These are phyloP conservation scores for Prunus salicina DNA, from an alignment of 306 rosid species.

Conservation along the genomic window DNA sequence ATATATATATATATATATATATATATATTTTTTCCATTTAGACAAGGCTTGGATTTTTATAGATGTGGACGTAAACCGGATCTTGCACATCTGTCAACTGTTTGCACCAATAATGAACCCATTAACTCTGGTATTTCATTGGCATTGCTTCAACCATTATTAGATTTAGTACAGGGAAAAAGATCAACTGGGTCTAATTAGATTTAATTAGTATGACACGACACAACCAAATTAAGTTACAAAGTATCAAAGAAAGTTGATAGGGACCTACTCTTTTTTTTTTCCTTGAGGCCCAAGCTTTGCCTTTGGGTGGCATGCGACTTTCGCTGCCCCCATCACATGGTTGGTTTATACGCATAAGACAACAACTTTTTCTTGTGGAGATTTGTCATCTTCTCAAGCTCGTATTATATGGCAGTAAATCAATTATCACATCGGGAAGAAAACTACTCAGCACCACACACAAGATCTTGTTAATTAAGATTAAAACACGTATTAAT, in stretches of 20 bases:
- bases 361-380: neutral
- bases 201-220: neutral
- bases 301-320: slow-evolving; percentile 13
- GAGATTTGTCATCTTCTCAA: neutral
- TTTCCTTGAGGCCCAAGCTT: slow-evolving; percentile 12
- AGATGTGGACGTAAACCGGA: slow-evolving; percentile 23
- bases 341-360: neutral
- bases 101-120: slow-evolving; percentile 22
- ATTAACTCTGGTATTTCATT: slow-evolving; percentile 13
- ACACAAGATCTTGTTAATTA: neutral
- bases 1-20: no score
- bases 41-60: slow-evolving; percentile 8
- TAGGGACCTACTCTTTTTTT: neutral
- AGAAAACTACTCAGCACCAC: neutral
- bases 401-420: neutral
- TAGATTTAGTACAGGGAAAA: neutral
- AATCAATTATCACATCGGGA: neutral
- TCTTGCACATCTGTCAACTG: slow-evolving; percentile 9
- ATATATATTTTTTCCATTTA: slow-evolving; percentile 19
- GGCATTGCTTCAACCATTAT: neutral
- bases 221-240: neutral
- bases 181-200: no score
- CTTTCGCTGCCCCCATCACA: neutral
- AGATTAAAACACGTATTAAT: neutral
- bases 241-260: neutral